Evolutionary conservation across 164 flowering plant species (phyloP).

Genomic region (Tinospora cordifolia): DNA sequence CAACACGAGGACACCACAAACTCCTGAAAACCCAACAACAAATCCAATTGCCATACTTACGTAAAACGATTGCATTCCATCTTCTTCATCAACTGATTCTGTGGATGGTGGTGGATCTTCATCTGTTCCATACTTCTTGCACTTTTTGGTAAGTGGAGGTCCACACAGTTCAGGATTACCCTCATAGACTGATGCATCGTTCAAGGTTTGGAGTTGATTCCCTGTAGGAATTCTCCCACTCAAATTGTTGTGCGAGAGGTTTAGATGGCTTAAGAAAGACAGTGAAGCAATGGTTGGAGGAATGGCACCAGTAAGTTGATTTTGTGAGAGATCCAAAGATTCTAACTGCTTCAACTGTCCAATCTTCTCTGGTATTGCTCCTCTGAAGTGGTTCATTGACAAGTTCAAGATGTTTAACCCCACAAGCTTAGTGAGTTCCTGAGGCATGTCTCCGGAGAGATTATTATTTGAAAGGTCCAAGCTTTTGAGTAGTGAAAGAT

Average conservation of each 20-base stretch:
- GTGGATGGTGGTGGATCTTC: too few species aligned
- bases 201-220: slow-evolving; percentile 11
- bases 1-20: background rate
- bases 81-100: background rate
- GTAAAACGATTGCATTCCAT: background rate
- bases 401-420: slow-evolving; percentile 14
- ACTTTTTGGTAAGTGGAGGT: slow-evolving; percentile 1
- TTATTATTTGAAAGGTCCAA: slow-evolving; percentile 6
- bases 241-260: slow-evolving; percentile 12
- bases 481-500: too few species aligned
- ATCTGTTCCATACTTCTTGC: background rate
- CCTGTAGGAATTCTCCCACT: slow-evolving; percentile 14
- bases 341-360: background rate
- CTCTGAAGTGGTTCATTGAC: slow-evolving; percentile 6
- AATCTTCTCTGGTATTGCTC: slow-evolving; percentile 11
- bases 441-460: slow-evolving; percentile 7
- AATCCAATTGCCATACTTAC: slow-evolving; percentile 4
- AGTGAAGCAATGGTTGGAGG: slow-evolving; percentile 9
- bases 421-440: slow-evolving; percentile 20
- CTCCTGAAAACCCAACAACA: slow-evolving; percentile 9
- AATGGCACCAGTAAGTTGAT: slow-evolving; percentile 1
- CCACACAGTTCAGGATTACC: slow-evolving; percentile 1
- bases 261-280: slow-evolving; percentile 1
- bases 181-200: slow-evolving; percentile 1
- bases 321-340: slow-evolving; percentile 11